Percentiles rank a stretch among this genome's conserved stretches.
These are phyloP conservation scores for Sarcodon sp. DNA, from an alignment of 768 basidiomycete species.

Conservation along the genomic window DNA sequence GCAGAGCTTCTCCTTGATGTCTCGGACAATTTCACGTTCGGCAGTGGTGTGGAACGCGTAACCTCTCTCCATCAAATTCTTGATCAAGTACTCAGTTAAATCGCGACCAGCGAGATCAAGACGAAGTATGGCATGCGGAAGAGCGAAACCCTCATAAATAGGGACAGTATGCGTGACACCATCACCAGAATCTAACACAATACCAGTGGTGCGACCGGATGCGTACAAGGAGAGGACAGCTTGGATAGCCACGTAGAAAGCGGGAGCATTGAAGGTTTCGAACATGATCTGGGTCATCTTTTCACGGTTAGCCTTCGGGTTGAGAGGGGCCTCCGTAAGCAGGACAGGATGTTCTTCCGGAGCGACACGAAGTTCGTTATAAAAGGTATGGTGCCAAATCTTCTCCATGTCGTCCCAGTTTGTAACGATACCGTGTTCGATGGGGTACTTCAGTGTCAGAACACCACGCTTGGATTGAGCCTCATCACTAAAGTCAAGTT, in stretches of 20 bases:
- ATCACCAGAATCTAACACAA: slow-evolving; percentile 66
- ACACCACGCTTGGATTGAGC: slow-evolving; percentile 67
- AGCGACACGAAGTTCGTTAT: slow-evolving; percentile 89
- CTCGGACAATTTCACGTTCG: slow-evolving; percentile 48
- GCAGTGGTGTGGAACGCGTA: slow-evolving; percentile 53
- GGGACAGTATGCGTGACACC: slow-evolving; percentile 64
- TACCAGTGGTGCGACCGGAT: slow-evolving; percentile 61
- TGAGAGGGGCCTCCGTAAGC: slow-evolving; percentile 84
- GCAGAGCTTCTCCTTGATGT: slow-evolving; percentile 76
- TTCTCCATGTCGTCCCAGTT: slow-evolving; percentile 75
- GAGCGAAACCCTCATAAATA: slow-evolving; percentile 61
- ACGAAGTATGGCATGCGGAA: slow-evolving; percentile 59
- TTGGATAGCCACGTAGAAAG: slow-evolving; percentile 88
- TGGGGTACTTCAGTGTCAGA: slow-evolving; percentile 57
- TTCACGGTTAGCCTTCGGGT: slow-evolving; percentile 88
- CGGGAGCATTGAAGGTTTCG: slow-evolving; percentile 88
- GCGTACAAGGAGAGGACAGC: slow-evolving; percentile 76
- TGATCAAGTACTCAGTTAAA: slow-evolving; percentile 44
- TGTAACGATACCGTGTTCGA: slow-evolving; percentile 62
- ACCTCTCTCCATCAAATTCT: slow-evolving; percentile 45
- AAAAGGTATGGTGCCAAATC: slow-evolving; percentile 68
- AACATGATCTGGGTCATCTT: slow-evolving; percentile 98
- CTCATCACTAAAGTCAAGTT: slow-evolving; percentile 34
- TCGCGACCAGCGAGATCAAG: slow-evolving; percentile 57
- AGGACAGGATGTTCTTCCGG: slow-evolving; percentile 90